Conservation (phyloP, 768 basidiomycete genomes). For the Hericium coralloides region DNA sequence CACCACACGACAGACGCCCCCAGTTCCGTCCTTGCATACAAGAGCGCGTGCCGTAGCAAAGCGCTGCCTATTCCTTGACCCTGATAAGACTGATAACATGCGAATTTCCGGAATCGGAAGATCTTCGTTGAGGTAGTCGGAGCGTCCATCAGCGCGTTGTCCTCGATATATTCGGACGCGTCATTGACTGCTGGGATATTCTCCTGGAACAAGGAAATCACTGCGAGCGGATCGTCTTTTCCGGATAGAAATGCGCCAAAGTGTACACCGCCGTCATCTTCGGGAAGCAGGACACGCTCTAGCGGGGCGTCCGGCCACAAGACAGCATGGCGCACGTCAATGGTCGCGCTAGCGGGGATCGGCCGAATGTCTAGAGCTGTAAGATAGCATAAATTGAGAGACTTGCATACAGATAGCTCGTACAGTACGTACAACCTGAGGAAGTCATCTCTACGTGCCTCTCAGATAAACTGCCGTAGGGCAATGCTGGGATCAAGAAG, state of each 20-base stretch:
- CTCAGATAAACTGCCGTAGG: too few relatives aligned
- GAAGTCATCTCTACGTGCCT: too few relatives aligned
- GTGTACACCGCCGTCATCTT: slow-evolving; percentile 42
- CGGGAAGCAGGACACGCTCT: slow-evolving; percentile 35
- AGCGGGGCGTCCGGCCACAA: slow-evolving; percentile 47
- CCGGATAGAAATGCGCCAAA: slow-evolving; percentile 42
- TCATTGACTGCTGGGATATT: slow-evolving; percentile 19
- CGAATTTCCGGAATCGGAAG: slow-evolving; percentile 54
- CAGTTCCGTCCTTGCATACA: slow-evolving; percentile 30
- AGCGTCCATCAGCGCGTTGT: not conserved
- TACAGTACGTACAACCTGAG: too few relatives aligned
- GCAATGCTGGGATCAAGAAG: too few relatives aligned
- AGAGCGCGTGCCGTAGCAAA: slow-evolving; percentile 34
- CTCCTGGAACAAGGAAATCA: slow-evolving; percentile 50
- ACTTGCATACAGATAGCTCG: too few relatives aligned
- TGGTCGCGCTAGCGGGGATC: slow-evolving; percentile 35
- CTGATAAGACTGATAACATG: slow-evolving; percentile 43
- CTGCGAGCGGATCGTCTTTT: slow-evolving; percentile 32
- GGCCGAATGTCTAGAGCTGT: slow-evolving; percentile 14
- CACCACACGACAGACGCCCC: slow-evolving; percentile 44
- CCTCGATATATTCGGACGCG: not conserved
- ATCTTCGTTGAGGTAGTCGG: slow-evolving; percentile 4
- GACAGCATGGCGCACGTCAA: slow-evolving; percentile 45
- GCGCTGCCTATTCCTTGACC: slow-evolving; percentile 43
- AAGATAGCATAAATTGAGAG: not conserved